Evolutionary conservation across 1,139 yeast species (phyloP).

Genomic region (Geotrichum australiense): DNA sequence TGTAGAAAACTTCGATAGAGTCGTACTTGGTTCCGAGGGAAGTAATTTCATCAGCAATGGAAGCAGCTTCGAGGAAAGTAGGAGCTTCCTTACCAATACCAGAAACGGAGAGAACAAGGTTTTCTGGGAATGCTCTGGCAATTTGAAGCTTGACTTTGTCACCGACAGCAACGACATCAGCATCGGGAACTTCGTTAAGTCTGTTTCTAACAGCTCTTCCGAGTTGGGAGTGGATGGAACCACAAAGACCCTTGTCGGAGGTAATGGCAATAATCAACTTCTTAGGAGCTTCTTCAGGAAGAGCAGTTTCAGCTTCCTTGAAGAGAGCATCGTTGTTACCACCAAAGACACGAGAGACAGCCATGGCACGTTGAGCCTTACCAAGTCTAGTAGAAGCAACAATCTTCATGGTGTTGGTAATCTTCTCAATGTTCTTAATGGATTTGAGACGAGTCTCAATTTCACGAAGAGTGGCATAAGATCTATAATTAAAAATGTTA

Average conservation of each 20-base stretch:
- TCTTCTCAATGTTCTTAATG: constrained; percentile 96
- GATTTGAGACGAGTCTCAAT: constrained; percentile 97
- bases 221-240: constrained; percentile 92
- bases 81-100: constrained; percentile 98
- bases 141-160: constrained; percentile 90
- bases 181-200: constrained; percentile 55
- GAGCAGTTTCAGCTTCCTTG: constrained; percentile 68
- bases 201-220: constrained; percentile 79
- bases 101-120: constrained; percentile 67
- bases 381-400: constrained; percentile 96
- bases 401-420: constrained; percentile 98
- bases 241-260: constrained; percentile 98
- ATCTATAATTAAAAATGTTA: constrained; percentile 41
- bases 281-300: constrained; percentile 41
- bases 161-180: constrained; percentile 84
- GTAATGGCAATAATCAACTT: constrained; percentile 80
- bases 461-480: constrained; percentile 97
- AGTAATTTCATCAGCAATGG: constrained; percentile 78
- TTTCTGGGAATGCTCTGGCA: constrained; percentile 65
- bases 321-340: constrained; percentile 73
- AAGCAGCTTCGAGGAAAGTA: constrained; percentile 80
- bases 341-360: constrained; percentile 79
- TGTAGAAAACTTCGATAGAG: constrained; percentile 75
- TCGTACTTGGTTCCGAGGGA: constrained; percentile 53
- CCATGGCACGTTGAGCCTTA: constrained; percentile 95